Evolutionary conservation across 2,329 filamentous ascomycete species (phyloP), one percentile per base, ranked within the genome.

Genomic region (Phaeoacremonium minimum): DNA sequence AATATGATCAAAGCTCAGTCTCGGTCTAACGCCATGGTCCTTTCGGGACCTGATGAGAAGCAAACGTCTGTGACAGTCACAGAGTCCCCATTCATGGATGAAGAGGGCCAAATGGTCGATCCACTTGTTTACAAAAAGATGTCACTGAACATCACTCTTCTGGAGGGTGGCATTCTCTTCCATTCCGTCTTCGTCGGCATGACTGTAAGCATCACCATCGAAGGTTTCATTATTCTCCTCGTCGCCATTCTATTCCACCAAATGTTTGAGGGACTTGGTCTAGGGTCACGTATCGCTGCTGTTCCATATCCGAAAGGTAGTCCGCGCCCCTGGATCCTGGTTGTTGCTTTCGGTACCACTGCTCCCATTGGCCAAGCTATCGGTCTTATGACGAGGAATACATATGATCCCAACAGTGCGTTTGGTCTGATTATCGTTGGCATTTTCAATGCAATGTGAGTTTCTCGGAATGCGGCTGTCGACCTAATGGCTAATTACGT

Each of bases 141-240:
- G 56, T 73, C 84, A 4, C 68, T 87, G 48, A 85, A 89, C 58
- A 87, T 86, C 46, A 75, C 85, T 5, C 71, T 89, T 4, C 72
- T 89, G 5, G 85, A 89, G 57, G 81, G 84, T 38, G 85, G 85
- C 42, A 89, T 89, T 45, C 67, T 89, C 9, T 89, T 89, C 55
- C 85, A 89, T 61, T 85, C 80, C 42, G 74, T 89, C 41, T 87
- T 87, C 55, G 83, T 87, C 38, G 82, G 82, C 40, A 83, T 86
- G 70, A 84, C 83, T 0, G 62, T 87, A 17, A 83, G 78, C 17
- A 82, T 87, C 45, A 81, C 81, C 15, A 75, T 76, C 2, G 77
- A 83, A 2, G 75, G 79, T 4, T 86, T 85, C 55, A 58, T 81
- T 38, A 67, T 86, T 17, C 69, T 87, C 4, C 67, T 86, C 7